Evolutionary conservation across 73 alveolate genomes (phyloP).

Genomic region (Chromera velia): DNA sequence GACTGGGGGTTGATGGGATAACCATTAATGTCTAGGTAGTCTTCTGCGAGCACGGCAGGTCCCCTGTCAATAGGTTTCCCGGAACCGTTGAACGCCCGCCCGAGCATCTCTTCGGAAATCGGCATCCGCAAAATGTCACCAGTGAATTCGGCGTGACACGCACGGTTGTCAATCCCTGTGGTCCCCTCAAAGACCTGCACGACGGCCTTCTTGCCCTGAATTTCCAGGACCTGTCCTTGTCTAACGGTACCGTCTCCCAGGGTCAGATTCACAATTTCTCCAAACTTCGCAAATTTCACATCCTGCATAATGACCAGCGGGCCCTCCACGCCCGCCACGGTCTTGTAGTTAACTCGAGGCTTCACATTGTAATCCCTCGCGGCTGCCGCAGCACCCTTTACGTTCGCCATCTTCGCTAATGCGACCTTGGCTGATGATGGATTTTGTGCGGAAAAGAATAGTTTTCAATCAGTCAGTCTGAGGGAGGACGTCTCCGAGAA

Average conservation of each 20-base stretch:
- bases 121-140: slow-evolving; percentile 94
- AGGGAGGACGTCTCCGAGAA: too few species aligned
- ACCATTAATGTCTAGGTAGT: slow-evolving; percentile 93
- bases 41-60: slow-evolving; percentile 99
- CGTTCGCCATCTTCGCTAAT: too few species aligned
- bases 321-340: slow-evolving; percentile 95
- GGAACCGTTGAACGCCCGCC: slow-evolving; percentile 98
- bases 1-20: slow-evolving; percentile 95
- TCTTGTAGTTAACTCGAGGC: slow-evolving; percentile 97
- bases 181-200: slow-evolving; percentile 98
- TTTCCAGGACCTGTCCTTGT: slow-evolving; percentile 97
- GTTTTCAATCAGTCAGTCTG: too few species aligned
- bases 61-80: slow-evolving; percentile 99
- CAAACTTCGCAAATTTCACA: slow-evolving; percentile 96
- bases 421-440: too few species aligned
- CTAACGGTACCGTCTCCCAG: slow-evolving; percentile 96
- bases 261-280: slow-evolving; percentile 76
- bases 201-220: slow-evolving; percentile 80
- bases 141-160: slow-evolving; percentile 17
- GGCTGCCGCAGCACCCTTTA: too few species aligned
- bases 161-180: slow-evolving; percentile 85
- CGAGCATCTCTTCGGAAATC: slow-evolving; percentile 97
- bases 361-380: slow-evolving; percentile 67
- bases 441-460: too few species aligned
- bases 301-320: slow-evolving; percentile 97